These are phyloP conservation scores for Arabis hirsuta DNA, from an alignment of 345 rosid genomes.

Conservation along the genomic window DNA sequence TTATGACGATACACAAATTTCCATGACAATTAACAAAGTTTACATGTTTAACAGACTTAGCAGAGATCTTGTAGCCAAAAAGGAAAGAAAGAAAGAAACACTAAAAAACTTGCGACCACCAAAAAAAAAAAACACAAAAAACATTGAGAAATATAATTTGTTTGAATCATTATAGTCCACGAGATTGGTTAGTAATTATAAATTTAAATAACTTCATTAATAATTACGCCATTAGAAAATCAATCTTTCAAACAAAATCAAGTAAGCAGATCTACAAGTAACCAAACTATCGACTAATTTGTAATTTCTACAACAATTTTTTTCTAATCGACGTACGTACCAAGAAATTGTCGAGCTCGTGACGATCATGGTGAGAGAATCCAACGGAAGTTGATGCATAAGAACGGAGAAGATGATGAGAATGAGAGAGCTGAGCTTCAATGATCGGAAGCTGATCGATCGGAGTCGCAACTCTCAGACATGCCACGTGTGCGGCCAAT, in stretches of 20 bases:
- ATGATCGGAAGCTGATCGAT: slow-evolving; percentile 94
- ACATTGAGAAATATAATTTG: not conserved
- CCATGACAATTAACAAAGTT: not conserved
- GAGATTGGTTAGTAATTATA: not conserved
- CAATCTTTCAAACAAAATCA: not conserved
- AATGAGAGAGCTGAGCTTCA: slow-evolving; percentile 88
- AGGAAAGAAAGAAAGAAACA: not conserved
- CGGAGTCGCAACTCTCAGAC: slow-evolving; percentile 94
- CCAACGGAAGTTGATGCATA: slow-evolving; percentile 65
- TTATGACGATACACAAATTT: not conserved
- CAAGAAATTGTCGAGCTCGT: slow-evolving; percentile 94
- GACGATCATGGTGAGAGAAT: slow-evolving; percentile 66
- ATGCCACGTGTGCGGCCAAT: slow-evolving; percentile 82
- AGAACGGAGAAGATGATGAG: slow-evolving; percentile 85
- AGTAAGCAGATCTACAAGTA: slow-evolving; percentile 8
- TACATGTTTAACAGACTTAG: not conserved
- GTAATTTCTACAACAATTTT: not conserved
- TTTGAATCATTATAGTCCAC: not conserved
- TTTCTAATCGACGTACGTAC: slow-evolving; percentile 46
- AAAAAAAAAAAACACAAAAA: not conserved
- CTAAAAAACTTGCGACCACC: not conserved
- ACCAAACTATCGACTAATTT: not conserved
- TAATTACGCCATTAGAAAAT: slow-evolving; percentile 2
- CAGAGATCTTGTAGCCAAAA: not conserved
- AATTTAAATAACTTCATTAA: not conserved